These are phyloP conservation scores for Fragaria ananassa DNA, from an alignment of 306 rosid species.

Conservation along the genomic window DNA sequence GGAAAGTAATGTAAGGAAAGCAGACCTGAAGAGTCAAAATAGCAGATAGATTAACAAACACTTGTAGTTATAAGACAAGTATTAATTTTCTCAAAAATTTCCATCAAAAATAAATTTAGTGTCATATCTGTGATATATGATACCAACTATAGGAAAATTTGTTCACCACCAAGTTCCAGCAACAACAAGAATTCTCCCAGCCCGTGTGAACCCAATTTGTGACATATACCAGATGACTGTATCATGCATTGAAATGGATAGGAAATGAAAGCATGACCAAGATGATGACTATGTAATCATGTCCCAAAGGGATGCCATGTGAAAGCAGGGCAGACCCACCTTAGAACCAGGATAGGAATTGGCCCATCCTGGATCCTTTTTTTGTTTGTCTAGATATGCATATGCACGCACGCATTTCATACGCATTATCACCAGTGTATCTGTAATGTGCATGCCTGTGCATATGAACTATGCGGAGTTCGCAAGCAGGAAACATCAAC, in stretches of 20 bases:
- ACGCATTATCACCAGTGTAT: neutral
- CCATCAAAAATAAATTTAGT: neutral
- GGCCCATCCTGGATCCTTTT: neutral
- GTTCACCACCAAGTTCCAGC: neutral
- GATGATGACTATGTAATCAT: neutral
- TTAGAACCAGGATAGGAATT: neutral
- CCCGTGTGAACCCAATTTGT: neutral
- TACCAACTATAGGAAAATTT: neutral
- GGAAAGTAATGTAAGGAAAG: slow-evolving; percentile 39
- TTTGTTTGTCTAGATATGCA: neutral
- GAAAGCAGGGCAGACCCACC: neutral
- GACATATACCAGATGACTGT: neutral
- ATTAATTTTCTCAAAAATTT: neutral
- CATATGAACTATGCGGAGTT: neutral
- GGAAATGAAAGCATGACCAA: neutral
- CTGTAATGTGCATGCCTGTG: neutral
- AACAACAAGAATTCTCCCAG: neutral
- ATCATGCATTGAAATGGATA: neutral
- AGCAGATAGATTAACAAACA: neutral
- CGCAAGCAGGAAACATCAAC: neutral
- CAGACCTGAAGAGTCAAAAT: slow-evolving; percentile 47
- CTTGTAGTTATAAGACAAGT: neutral
- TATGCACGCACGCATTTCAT: neutral
- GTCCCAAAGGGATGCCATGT: neutral
- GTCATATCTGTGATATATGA: neutral